Evolutionary conservation across 192 early-diverging fungal genomes (phyloP), one percentile per base, ranked within the genome.

Genomic region (Backusella australiensis): DNA sequence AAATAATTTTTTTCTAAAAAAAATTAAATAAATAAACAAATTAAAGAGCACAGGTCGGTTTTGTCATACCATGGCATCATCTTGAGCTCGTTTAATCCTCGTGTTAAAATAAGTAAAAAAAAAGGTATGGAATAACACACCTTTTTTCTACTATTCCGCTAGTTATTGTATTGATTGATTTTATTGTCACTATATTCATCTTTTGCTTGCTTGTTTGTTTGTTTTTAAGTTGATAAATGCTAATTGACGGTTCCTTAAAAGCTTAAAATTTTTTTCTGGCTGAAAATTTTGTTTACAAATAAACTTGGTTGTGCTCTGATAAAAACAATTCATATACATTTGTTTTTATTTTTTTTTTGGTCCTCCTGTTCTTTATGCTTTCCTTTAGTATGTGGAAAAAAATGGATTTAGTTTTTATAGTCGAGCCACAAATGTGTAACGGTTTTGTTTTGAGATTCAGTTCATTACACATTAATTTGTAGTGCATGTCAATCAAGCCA

Each of bases 21-120:
- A 56, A 49, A 49, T n/a, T 49, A 49, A 49, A 59, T 59, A 59
- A 59, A 56, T 56, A 56, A 56, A 26, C 8, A 59, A 59, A 59
- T 59, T 26, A 59, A 21, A 59, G 56, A 59, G 9, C 56, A 63
- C 56, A 63, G 23, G 56, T 63, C 56, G 3, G 12, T 23, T 26
- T 59, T 59, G 56, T 59, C 56, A 59, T 59, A 59, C 56, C 21
- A 26, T 59, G 23, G 56, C 56, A 59, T 59, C 23, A 59, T 59
- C 56, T 26, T 59, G 23, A 59, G 21, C 53, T 59, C 53, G 23
- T 59, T 59, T 26, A 59, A 59, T 59, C 53, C 53, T 59, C 53
- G 53, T 59, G 53, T 59, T 59, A 59, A 59, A 59, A 59, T 23
- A 59, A 59, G 21, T 23, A 59, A 59, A 59, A 59, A 56, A 21